Evolutionary conservation across 1,284 basidiomycete species (phyloP), one percentile per base, ranked within the genome.

Genomic region (Lentinula novae-zelandiae): DNA sequence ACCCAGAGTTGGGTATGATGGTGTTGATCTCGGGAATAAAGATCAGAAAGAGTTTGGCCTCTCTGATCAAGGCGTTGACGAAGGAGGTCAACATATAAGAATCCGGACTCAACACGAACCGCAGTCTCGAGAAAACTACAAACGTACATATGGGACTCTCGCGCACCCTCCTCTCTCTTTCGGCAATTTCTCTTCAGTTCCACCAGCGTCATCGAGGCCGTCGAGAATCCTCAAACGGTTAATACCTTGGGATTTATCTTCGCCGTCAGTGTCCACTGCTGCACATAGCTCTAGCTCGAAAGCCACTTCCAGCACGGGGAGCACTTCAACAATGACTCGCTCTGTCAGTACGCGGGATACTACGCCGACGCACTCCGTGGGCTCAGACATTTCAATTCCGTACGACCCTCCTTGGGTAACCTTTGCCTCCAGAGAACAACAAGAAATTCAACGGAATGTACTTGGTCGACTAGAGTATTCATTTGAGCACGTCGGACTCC

Each of bases 401-500:
- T 62, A 55, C 27, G 33, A 40, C 3, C 61, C 57, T n/a, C 61
- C 60, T 3, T 59, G 57, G 61, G n/a, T 59, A 8, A 59, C 57
- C 17, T 33, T 58, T 13, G 15, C 34, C 5, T 49, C 61, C 12
- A 50, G 53, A 8, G 61, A 62, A 7, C 61, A 58, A 33, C 57
- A 58, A 33, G 57, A 58, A 34, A 38, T 54, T 13, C 55, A 58
- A 46, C 59, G 33, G 8, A 57, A 60, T 20, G 55, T 60, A 17
- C 34, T 58, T 15, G 50, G 57, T 13, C 52, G 42, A n/a, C 55
- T 63, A 5, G 60, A 60, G 40, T 13, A 39, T 44, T 63, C 62
- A 20, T 63, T 63, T 27, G 62, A 63, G 56, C 39, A 60, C 27
- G 56, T 63, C 27, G 62, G 62, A 6, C 42, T 63, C 38, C 36